Conservation (phyloP, 345 rosid species). For the Ceriops zippeliana region DNA sequence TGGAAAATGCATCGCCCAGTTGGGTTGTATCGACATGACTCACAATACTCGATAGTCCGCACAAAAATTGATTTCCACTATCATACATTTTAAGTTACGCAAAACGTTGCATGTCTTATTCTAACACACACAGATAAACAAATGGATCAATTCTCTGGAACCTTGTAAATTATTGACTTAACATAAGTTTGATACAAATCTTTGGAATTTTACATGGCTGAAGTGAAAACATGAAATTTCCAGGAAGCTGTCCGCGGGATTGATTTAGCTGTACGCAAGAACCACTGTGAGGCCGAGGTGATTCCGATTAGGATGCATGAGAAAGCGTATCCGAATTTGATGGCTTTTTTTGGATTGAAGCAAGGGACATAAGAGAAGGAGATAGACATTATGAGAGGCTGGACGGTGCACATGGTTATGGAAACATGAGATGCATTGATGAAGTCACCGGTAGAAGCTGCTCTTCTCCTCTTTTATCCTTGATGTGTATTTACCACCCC, state of each 20-base stretch:
- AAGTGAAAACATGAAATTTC: slow-evolving; percentile 2
- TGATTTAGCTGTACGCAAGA: too few species aligned
- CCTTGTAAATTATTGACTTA: neutral
- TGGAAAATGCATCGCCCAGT: neutral
- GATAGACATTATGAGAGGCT: neutral
- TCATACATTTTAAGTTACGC: too few species aligned
- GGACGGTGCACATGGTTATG: too few species aligned
- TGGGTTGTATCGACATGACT: too few species aligned
- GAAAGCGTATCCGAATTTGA: neutral
- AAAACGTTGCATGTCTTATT: too few species aligned
- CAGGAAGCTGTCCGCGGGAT: neutral
- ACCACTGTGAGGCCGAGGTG: too few species aligned
- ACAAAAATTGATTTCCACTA: too few species aligned
- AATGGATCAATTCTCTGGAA: neutral
- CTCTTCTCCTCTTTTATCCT: neutral
- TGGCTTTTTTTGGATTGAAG: neutral
- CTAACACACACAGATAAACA: neutral
- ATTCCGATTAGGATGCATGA: neutral
- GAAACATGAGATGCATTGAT: neutral
- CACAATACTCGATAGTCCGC: too few species aligned
- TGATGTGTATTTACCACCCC: neutral
- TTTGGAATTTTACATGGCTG: too few species aligned
- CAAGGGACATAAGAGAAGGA: neutral
- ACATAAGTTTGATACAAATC: too few species aligned
- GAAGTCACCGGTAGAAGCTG: neutral